Base-by-base conservation (phyloP, 305 asterid genomes). In the Fraxinus sp. region DNA sequence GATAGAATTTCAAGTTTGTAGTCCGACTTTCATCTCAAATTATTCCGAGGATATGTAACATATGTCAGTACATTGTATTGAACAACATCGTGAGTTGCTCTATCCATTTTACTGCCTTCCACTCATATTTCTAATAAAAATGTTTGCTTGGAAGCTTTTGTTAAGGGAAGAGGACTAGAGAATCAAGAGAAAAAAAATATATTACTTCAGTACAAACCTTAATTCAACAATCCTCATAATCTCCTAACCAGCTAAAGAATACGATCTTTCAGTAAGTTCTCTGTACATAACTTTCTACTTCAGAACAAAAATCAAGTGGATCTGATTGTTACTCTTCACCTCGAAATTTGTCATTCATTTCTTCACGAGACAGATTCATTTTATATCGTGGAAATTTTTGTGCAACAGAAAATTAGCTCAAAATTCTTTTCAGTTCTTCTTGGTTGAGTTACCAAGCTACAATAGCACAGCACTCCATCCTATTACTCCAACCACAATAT, bases 401-500 rank as follows among this genome's bases (percentile, higher is more conserved):
- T 81, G 71, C 76, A 57, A 18, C 55, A 74, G 74, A 81, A 49
- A 79, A 57, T 82, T 78, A 35, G 80, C 70, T 28, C 82, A 66
- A 80, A 78, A 85, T 82, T 82, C 66, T 33, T 41, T 77, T 13
- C 39, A 24, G 14, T 71, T 41, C 72, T 68, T 10, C 49, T 2
- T n/a, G 3, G 37, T 77, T 10, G 77, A 81, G 68, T 79, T 78
- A 33, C 39, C 70, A 55, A 74, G 59, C 86, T 86, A 89, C 88
- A 85, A 90, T 28, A 86, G 71, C 82, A 86, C 57, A 16, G 85
- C 79, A 26, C 77, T 80, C 84, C 86, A 89, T 35, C 83, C 84
- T 20, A 89, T 36, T 49, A 86, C 62, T 74, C 89, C 90, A 4
- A 86, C 73, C 49, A 86, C 78, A 74, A 76, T 64, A 70, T 70